phyloP scores from a whole-genome alignment of 2,329 filamentous ascomycete genomes.

The Pestalotiopsis sp. region DNA sequence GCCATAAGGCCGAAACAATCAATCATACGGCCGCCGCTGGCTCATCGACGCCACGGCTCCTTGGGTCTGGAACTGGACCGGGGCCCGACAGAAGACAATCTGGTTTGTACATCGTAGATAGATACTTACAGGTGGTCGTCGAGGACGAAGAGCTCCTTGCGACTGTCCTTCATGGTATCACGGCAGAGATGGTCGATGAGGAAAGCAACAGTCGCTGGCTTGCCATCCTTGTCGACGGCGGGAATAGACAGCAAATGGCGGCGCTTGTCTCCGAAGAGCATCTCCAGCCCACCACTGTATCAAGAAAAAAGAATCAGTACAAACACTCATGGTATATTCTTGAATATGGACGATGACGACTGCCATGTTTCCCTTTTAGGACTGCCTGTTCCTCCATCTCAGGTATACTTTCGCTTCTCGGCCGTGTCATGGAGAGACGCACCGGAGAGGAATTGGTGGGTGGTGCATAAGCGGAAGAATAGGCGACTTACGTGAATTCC shows the following conservation, averaged over 20 bases:
- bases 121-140: slow-evolving; percentile 81
- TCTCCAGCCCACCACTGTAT: slow-evolving; percentile 83
- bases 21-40: not conserved
- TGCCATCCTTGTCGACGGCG: slow-evolving; percentile 58
- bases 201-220: slow-evolving; percentile 69
- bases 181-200: slow-evolving; percentile 80
- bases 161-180: slow-evolving; percentile 80
- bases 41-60: not conserved
- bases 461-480: not conserved
- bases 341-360: not conserved
- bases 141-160: slow-evolving; percentile 87
- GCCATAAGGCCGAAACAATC: slow-evolving; percentile 9
- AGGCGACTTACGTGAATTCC: slow-evolving; percentile 12
- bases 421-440: not conserved
- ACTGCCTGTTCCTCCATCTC: not conserved
- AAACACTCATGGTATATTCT: not conserved
- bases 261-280: slow-evolving; percentile 85
- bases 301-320: not conserved
- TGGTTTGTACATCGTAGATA: not conserved
- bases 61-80: not conserved
- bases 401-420: not conserved
- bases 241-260: slow-evolving; percentile 74
- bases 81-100: not conserved
- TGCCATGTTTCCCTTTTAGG: not conserved
- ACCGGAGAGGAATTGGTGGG: not conserved